These are phyloP conservation scores for Lophium mytilinum DNA, from an alignment of 495 filamentous ascomycete genomes.

Conservation along the genomic window DNA sequence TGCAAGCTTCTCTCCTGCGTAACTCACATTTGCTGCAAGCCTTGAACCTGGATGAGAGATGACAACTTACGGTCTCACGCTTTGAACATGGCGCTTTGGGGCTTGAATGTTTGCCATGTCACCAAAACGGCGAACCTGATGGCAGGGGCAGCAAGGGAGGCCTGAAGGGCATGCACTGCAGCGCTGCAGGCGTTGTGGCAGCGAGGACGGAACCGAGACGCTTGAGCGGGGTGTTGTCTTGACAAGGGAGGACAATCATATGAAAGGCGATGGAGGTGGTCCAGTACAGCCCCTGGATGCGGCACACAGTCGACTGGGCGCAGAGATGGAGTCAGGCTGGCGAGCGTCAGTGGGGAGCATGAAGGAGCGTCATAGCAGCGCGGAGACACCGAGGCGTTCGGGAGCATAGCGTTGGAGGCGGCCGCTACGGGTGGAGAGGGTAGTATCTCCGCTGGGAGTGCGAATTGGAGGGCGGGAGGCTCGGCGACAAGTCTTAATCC, in stretches of 20 bases:
- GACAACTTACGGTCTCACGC: conserved; percentile 16
- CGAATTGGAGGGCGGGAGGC: conserved; percentile 1
- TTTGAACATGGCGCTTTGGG: not conserved
- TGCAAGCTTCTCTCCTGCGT: too few relatives aligned
- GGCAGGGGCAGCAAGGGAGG: too few relatives aligned
- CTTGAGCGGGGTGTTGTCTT: too few relatives aligned
- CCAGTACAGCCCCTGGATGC: not conserved
- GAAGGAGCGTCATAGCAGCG: not conserved
- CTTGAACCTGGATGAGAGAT: too few relatives aligned
- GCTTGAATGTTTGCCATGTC: conserved; percentile 2
- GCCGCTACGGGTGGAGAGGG: not conserved
- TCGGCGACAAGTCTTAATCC: not conserved
- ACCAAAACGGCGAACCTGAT: not conserved
- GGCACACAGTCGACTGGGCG: not conserved
- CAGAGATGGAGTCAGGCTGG: not conserved
- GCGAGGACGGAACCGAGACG: too few relatives aligned
- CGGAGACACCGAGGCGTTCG: not conserved
- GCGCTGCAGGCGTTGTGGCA: not conserved
- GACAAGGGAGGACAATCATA: not conserved
- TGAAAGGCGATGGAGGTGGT: not conserved
- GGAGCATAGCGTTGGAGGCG: not conserved
- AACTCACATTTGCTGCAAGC: too few relatives aligned
- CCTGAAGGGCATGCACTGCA: not conserved
- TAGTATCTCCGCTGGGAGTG: not conserved
- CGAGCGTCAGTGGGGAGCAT: not conserved